Evolutionary conservation across 306 rosid species (phyloP).

Genomic region (Prunus fruticosa): DNA sequence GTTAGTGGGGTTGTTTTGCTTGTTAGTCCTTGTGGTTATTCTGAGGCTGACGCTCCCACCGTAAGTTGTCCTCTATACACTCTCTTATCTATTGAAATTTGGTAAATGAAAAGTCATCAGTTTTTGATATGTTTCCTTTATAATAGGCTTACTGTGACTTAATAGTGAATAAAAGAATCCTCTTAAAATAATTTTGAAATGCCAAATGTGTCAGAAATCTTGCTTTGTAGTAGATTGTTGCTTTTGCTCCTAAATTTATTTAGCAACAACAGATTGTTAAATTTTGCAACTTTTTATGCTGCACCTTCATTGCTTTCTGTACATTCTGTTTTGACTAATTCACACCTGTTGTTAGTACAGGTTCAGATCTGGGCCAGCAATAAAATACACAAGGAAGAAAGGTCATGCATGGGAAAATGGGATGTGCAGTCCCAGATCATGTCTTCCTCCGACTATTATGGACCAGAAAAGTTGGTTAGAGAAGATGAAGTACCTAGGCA

Average conservation of each 20-base stretch:
- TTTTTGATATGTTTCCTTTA: not conserved
- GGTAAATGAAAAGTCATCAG: not conserved
- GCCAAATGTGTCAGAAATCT: not conserved
- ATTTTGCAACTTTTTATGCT: not conserved
- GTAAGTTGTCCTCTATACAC: conserved; percentile 49
- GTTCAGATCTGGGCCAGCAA: conserved; percentile 98
- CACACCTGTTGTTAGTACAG: conserved; percentile 41
- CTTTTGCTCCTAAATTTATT: no score
- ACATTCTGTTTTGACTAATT: conserved; percentile 6
- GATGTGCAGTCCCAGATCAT: conserved; percentile 73
- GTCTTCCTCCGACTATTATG: conserved; percentile 66
- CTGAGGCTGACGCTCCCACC: conserved; percentile 75
- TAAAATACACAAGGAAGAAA: conserved; percentile 85
- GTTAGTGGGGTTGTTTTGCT: conserved; percentile 84
- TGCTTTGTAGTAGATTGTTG: not conserved
- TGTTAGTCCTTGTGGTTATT: conserved; percentile 93
- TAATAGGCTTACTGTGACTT: not conserved
- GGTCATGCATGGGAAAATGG: conserved; percentile 96
- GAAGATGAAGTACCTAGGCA: conserved; percentile 69
- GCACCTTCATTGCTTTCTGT: not conserved
- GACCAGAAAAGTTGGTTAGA: conserved; percentile 55
- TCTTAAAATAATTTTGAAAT: not conserved
- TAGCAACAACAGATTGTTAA: not conserved
- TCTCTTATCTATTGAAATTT: conserved; percentile 22
- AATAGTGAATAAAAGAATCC: not conserved